Evolutionary conservation across 495 filamentous ascomycete genomes (phyloP), one percentile per base, ranked within the genome.

Genomic region (Penicillium lividum): DNA sequence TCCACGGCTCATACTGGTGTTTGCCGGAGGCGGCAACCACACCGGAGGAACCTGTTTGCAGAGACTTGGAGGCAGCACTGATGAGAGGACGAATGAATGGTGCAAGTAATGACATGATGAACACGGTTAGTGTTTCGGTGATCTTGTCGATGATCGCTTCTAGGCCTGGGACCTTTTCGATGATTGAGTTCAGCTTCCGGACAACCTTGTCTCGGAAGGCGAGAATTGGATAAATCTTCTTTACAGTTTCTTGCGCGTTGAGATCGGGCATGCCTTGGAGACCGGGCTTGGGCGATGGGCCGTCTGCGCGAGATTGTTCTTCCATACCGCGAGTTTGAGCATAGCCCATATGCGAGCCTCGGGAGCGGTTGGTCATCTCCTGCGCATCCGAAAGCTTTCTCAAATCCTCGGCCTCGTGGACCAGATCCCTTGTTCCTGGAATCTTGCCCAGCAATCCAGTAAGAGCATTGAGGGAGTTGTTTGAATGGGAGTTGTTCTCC

Each of bases 141-240:
- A 98, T 93, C 58, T 89, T 93, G 58, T 97, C 92, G 28, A 97
- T 82, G 5, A 96, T 77, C 4, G 82, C 80, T 68, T 96, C 90
- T 3, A 98, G 80, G 3, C 93, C 94, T 0, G 93, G 93, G 31
- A 98, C 89, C 76, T 92, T 96, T 63, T 93, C 89, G 60, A 98
- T 91, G 53, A 91, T 88, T 44, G 84, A 82, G 58, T 84, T 88
- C 68, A 98, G 89, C 31, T 85, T 80, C 34, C 88, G 89, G 27
- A 96, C 93, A 36, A 97, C 92, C 60, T 87, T 91, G 81, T 98
- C 94, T 38, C 94, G 84, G 78, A 97, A 98, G 53, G 89, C 84
- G 8, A 98, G 82, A 57, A 98, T 96, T 0, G 94, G 94, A 65
- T 97, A 97, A 55, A 98, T 96, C 71, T 92, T 88, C 31, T 81